Base-by-base conservation (phyloP, 2,329 filamentous ascomycete species). In the Pseudogymnoascus sp. region DNA sequence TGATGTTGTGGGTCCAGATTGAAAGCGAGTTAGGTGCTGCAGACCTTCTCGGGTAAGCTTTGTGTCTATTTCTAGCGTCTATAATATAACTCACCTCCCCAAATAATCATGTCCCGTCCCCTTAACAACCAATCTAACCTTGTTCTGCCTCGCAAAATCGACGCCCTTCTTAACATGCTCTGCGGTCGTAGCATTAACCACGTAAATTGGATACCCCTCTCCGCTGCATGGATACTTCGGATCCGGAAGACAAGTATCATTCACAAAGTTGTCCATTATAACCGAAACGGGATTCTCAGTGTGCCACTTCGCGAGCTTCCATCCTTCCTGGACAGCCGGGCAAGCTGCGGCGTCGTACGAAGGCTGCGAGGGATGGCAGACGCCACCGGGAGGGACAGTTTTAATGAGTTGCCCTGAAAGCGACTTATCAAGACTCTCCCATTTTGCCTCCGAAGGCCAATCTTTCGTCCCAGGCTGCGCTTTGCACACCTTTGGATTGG, bases 1-100 rank as follows among this genome's bases (percentile, higher is more conserved):
- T 75, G 50, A 84, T 71, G 62, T 81, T 70, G 59, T 80, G 81
- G 0, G 75, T 77, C 82, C 81, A 84, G 61, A 83, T 77, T 1
- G 76, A 81, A 0, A 86, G 70, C 0, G 81, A 77, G 1, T 82
- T 81, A 0, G 76, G 76, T 0, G 76, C 65, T 7, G 60, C 58
- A 12, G 64, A 69, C 60, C 68, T 69, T 7, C 75, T 22, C 78
- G 63, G 33, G 78, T 75, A 28, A 62, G 58, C n/a, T 6, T 5
- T 39, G 59, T 20, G 60, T 58, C 11, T 1, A 25, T 25, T 20
- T 28, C 59, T 69, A 30, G 59, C 63, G 77, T 76, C 1, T 30
- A 47, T 50, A 3, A 47, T 22, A n/a, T 3, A 36, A 60, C 50
- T n/a, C 61, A 68, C 67, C 68, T 61, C 25, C 68, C 68, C 11